These are phyloP conservation scores for Mollisia scopiformis DNA, from an alignment of 2,329 filamentous ascomycete genomes.

Conservation along the genomic window DNA sequence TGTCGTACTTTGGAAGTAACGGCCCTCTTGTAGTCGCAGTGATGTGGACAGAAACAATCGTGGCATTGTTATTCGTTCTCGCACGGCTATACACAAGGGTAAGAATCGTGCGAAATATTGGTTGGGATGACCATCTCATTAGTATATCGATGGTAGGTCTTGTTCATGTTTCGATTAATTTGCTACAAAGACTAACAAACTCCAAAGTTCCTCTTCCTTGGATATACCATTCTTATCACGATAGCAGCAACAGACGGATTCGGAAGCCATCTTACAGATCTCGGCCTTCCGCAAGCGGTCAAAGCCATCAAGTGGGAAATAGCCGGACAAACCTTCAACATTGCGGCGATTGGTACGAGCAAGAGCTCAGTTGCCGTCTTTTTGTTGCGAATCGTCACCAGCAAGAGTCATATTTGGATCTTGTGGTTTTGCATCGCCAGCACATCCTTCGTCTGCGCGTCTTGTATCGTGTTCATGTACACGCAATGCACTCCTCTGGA, in stretches of 20 bases:
- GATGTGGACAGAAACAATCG: constrained; percentile 15
- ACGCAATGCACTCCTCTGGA: background rate
- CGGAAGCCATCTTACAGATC: background rate
- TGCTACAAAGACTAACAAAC: background rate
- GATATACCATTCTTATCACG: background rate
- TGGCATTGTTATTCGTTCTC: constrained; percentile 21
- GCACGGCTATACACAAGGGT: constrained; percentile 22
- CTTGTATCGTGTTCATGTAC: background rate
- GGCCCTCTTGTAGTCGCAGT: constrained; percentile 13
- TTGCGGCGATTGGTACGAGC: background rate
- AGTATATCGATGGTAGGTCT: constrained; percentile 18
- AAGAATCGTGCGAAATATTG: constrained; percentile 15
- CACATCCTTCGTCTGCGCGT: background rate
- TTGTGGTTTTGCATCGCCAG: background rate
- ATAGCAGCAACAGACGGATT: background rate
- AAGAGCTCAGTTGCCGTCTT: background rate
- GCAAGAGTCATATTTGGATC: background rate
- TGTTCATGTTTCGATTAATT: background rate
- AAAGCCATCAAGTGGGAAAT: background rate
- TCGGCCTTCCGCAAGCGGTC: background rate
- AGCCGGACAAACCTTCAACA: background rate
- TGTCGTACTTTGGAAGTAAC: background rate
- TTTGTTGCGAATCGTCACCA: background rate
- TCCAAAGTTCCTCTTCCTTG: background rate
- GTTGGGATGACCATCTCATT: constrained; percentile 21